phyloP scores from a whole-genome alignment of 192 early-diverging fungal species.

The Backusella mclennaniae region DNA sequence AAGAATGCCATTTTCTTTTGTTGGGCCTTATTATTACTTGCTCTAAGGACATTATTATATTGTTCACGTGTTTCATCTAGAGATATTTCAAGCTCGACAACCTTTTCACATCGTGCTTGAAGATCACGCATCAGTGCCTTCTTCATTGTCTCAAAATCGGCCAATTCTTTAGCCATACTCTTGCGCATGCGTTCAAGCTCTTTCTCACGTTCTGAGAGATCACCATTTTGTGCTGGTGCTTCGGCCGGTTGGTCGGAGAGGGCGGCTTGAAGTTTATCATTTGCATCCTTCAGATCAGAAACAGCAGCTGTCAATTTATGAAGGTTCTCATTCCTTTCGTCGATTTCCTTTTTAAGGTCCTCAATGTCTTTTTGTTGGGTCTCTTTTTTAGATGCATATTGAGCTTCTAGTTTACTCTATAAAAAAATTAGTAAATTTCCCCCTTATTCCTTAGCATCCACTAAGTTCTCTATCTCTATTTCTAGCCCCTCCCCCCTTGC shows the following conservation, averaged over 20 bases:
- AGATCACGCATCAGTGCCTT: slow-evolving; percentile 98
- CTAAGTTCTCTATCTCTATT: background rate
- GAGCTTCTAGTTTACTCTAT: slow-evolving; percentile 77
- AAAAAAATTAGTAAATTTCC: background rate
- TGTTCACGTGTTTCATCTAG: slow-evolving; percentile 95
- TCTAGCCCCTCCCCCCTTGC: background rate
- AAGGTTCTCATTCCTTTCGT: slow-evolving; percentile 70
- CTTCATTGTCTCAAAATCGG: slow-evolving; percentile 97
- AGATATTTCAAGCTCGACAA: slow-evolving; percentile 96
- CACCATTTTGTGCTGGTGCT: background rate
- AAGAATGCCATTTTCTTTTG: slow-evolving; percentile 95
- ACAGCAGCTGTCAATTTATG: slow-evolving; percentile 58
- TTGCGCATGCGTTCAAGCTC: slow-evolving; percentile 76
- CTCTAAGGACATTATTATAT: slow-evolving; percentile 83
- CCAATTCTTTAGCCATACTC: slow-evolving; percentile 51
- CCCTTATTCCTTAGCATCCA: background rate
- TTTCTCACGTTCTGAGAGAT: slow-evolving; percentile 57
- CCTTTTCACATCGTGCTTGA: slow-evolving; percentile 96
- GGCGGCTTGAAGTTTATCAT: slow-evolving; percentile 55
- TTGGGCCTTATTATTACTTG: slow-evolving; percentile 81
- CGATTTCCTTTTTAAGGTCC: slow-evolving; percentile 67
- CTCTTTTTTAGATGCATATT: slow-evolving; percentile 82
- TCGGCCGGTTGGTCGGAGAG: slow-evolving; percentile 15
- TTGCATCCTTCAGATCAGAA: slow-evolving; percentile 61
- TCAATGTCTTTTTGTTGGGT: slow-evolving; percentile 76